These are phyloP conservation scores for Pichia gijzeniarum DNA, from an alignment of 805 yeast species.

Conservation along the genomic window DNA sequence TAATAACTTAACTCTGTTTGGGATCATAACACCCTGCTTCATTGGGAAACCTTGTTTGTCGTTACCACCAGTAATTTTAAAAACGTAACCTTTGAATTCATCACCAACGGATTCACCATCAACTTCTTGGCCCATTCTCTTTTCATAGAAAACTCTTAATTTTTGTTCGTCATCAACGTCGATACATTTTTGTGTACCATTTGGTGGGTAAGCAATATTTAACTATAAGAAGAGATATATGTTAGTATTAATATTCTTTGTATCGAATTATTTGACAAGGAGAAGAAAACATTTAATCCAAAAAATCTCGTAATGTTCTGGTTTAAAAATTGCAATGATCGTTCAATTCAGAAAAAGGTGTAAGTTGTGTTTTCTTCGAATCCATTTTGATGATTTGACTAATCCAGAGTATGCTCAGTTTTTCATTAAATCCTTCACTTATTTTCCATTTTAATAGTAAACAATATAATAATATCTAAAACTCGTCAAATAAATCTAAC, in stretches of 20 bases:
- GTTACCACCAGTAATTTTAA: constrained; percentile 99
- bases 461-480: no score
- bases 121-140: constrained; percentile 99
- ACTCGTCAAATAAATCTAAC: no score
- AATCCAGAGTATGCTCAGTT: no score
- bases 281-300: no score
- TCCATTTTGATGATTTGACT: no score
- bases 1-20: constrained; percentile 97
- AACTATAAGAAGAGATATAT: constrained; percentile 44
- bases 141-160: constrained; percentile 96
- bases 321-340: no score
- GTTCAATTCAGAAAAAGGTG: no score
- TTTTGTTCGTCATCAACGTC: constrained; percentile 99
- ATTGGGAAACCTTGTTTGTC: constrained; percentile 99
- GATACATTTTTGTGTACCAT: constrained; percentile 98
- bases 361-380: no score
- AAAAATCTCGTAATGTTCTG: no score
- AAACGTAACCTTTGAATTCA: constrained; percentile 98
- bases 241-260: constrained; percentile 15
- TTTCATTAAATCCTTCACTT: no score
- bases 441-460: no score
- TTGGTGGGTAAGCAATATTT: constrained; percentile 99
- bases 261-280: no score
- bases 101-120: constrained; percentile 98
- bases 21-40: constrained; percentile 99